Evolutionary conservation across 1,284 basidiomycete genomes (phyloP).

Genomic region (Pseudozyma thailandica): DNA sequence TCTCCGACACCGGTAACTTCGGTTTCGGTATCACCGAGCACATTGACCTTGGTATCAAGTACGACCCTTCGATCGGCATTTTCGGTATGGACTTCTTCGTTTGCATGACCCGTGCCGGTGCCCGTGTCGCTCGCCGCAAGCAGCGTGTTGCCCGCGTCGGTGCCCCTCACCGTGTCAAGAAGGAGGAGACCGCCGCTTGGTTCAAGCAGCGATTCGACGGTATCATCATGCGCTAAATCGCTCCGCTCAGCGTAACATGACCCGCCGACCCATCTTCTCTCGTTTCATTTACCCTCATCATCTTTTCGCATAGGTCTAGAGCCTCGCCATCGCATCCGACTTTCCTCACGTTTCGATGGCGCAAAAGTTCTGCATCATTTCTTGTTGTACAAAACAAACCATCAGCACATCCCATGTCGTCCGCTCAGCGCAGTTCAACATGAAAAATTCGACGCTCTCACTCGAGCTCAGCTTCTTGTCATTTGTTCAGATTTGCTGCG

Average conservation of each 20-base stretch:
- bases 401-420: conserved; percentile 23
- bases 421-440: conserved; percentile 16
- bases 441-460: conserved; percentile 29
- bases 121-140: conserved; percentile 90
- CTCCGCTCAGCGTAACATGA: neutral
- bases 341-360: neutral
- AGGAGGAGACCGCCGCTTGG: conserved; percentile 83
- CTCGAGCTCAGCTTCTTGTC: conserved; percentile 28
- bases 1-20: conserved; percentile 74
- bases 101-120: conserved; percentile 91
- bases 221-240: conserved; percentile 64
- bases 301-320: conserved; percentile 2
- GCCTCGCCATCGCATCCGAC: conserved; percentile 9
- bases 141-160: conserved; percentile 88
- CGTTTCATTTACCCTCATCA: neutral
- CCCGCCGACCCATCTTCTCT: conserved; percentile 1
- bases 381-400: conserved; percentile 41
- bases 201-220: conserved; percentile 85
- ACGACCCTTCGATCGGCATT: conserved; percentile 68
- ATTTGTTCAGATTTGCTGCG: neutral
- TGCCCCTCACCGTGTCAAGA: conserved; percentile 77
- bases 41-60: conserved; percentile 93
- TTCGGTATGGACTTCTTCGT: conserved; percentile 68
- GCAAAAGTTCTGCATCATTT: conserved; percentile 1
- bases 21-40: conserved; percentile 72